A percentile compares a stretch with the other conserved stretches of the same genome.
These are phyloP conservation scores for Boletus subparvulus DNA, from an alignment of 768 basidiomycete genomes.

Conservation along the genomic window DNA sequence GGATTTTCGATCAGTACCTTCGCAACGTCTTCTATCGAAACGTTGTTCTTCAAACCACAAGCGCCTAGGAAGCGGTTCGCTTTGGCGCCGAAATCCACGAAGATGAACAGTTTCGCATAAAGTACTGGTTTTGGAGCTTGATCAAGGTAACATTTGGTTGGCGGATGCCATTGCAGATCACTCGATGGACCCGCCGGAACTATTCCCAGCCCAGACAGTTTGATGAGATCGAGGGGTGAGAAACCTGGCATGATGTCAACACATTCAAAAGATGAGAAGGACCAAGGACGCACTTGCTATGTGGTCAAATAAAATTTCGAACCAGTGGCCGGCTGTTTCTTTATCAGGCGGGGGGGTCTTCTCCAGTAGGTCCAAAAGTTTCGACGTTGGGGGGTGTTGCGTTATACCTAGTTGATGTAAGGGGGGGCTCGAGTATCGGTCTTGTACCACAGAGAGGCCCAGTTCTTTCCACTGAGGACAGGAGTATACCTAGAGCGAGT, in stretches of 20 bases:
- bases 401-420: slow-evolving; percentile 59
- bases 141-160: slow-evolving; percentile 63
- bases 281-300: slow-evolving; percentile 44
- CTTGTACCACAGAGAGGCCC: slow-evolving; percentile 66
- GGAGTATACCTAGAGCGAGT: slow-evolving; percentile 55
- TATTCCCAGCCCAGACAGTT: slow-evolving; percentile 54
- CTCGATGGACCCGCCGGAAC: slow-evolving; percentile 51
- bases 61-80: slow-evolving; percentile 80
- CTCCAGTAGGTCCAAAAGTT: slow-evolving; percentile 55
- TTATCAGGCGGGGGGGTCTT: slow-evolving; percentile 51
- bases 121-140: slow-evolving; percentile 50
- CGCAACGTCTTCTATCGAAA: slow-evolving; percentile 75
- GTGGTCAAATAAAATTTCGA: slow-evolving; percentile 58
- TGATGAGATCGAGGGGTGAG: slow-evolving; percentile 43
- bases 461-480: slow-evolving; percentile 61
- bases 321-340: slow-evolving; percentile 56
- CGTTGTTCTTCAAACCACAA: slow-evolving; percentile 81
- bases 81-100: slow-evolving; percentile 76
- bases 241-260: slow-evolving; percentile 45
- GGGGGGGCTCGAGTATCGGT: slow-evolving; percentile 46
- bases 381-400: slow-evolving; percentile 58
- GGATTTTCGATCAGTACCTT: slow-evolving; percentile 65
- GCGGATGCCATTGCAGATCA: slow-evolving; percentile 44
- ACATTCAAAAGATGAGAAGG: not conserved
- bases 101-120: slow-evolving; percentile 75